phyloP scores from a whole-genome alignment of 2,329 filamentous ascomycete genomes.

The Aspergillus quadricinctus region DNA sequence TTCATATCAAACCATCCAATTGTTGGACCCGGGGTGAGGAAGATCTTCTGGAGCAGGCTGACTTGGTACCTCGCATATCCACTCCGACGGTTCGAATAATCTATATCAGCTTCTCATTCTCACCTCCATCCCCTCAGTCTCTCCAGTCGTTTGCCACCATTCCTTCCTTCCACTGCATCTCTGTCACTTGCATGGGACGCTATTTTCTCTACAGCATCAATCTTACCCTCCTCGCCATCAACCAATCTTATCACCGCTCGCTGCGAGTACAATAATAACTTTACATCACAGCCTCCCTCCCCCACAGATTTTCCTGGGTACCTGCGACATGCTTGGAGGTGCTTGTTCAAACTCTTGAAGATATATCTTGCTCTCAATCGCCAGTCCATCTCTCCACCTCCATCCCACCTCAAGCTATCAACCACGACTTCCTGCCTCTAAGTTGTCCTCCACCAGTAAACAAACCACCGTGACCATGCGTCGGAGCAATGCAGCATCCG shows the following conservation, averaged over 20 bases:
- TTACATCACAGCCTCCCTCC: constrained; percentile 19
- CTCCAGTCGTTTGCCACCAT: constrained; percentile 1
- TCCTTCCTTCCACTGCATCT: constrained; percentile 6
- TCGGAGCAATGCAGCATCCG: constrained; percentile 23
- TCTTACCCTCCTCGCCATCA: constrained; percentile 12
- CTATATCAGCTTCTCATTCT: constrained; percentile 2
- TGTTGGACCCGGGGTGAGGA: neutral
- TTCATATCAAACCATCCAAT: neutral
- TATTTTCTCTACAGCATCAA: constrained; percentile 6
- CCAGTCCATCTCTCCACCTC: constrained; percentile 19
- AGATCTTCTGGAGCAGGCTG: neutral
- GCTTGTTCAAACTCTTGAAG: constrained; percentile 19
- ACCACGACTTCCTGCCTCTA: constrained; percentile 6
- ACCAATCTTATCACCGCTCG: constrained; percentile 5
- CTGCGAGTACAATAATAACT: neutral
- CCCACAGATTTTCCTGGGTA: constrained; percentile 13
- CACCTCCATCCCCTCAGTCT: neutral
- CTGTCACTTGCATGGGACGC: constrained; percentile 11
- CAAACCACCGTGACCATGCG: constrained; percentile 23
- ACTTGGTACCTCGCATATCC: neutral
- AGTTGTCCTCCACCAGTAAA: constrained; percentile 14
- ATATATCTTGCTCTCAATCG: constrained; percentile 18
- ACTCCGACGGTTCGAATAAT: neutral
- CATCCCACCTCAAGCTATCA: constrained; percentile 17
- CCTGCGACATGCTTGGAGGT: constrained; percentile 19